Conservation (phyloP, 768 basidiomycete species). For the Amanita exitialis region DNA sequence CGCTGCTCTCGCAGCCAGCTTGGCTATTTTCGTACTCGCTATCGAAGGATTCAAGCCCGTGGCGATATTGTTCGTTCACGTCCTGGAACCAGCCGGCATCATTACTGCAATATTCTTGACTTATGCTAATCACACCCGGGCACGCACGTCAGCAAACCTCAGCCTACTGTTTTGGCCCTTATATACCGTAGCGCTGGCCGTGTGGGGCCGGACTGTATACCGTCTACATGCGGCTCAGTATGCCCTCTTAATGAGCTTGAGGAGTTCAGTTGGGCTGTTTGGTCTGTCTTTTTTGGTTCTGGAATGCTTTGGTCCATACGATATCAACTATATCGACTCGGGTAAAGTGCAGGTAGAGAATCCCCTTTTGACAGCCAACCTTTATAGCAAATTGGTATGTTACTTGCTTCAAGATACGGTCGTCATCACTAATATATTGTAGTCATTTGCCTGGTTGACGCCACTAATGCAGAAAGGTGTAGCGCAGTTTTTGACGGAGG, state of each 20-base stretch:
- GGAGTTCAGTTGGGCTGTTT: conserved; percentile 29
- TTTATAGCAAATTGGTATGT: conserved; percentile 64
- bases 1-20: conserved; percentile 36
- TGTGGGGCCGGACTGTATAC: conserved; percentile 57
- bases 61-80: conserved; percentile 38
- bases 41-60: conserved; percentile 22
- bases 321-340: conserved; percentile 16
- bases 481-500: conserved; percentile 61
- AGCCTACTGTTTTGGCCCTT: conserved; percentile 79
- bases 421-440: neutral
- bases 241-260: conserved; percentile 30
- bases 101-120: conserved; percentile 40
- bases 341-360: conserved; percentile 41
- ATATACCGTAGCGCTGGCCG: conserved; percentile 35
- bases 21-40: conserved; percentile 31
- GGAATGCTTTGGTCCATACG: conserved; percentile 64
- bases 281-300: conserved; percentile 48
- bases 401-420: neutral
- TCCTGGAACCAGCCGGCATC: conserved; percentile 49
- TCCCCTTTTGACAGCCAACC: conserved; percentile 67
- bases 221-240: conserved; percentile 19
- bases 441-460: conserved; percentile 84
- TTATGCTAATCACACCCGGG: conserved; percentile 59
- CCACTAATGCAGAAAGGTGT: conserved; percentile 65
- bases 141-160: conserved; percentile 58